These are phyloP conservation scores for Globisporangium cystogenes DNA, from an alignment of 352 stramenopile species.

Conservation along the genomic window DNA sequence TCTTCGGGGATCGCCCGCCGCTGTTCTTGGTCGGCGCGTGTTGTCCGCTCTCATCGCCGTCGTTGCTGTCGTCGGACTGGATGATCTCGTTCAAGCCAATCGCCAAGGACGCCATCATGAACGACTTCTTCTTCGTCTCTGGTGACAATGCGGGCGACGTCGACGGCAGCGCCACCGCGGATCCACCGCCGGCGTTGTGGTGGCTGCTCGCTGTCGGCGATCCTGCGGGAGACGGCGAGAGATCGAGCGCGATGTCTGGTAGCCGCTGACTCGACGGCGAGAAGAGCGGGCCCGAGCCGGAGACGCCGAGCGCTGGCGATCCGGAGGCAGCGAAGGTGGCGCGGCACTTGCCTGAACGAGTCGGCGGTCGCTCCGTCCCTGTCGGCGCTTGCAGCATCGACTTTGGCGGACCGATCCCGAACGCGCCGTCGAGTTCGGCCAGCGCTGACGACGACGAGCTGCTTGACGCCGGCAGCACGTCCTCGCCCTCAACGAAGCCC, in stretches of 20 bases:
- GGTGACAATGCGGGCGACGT: background rate
- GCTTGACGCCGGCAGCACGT: background rate
- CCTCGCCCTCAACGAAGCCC: slow-evolving; percentile 3
- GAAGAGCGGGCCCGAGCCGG: background rate
- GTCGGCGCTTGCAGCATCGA: slow-evolving; percentile 1
- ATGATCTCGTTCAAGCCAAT: slow-evolving; percentile 11
- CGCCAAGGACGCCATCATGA: slow-evolving; percentile 10
- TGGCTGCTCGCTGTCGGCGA: background rate
- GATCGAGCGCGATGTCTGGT: slow-evolving; percentile 12
- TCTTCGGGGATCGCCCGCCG: slow-evolving; percentile 4
- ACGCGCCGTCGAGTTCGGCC: background rate
- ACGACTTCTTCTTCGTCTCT: slow-evolving; percentile 9
- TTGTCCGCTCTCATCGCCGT: background rate
- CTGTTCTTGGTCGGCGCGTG: background rate
- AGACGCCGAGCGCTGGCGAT: background rate
- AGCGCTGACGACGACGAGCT: background rate
- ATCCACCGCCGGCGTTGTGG: background rate
- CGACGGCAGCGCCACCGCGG: background rate
- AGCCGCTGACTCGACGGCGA: slow-evolving; percentile 1
- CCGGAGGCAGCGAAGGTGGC: background rate
- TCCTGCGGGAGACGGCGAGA: background rate
- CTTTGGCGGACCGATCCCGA: background rate
- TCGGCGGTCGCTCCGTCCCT: background rate
- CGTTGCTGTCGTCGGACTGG: background rate
- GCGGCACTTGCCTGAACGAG: slow-evolving; percentile 4